phyloP scores from a whole-genome alignment of 2,329 filamentous ascomycete species.

The Alternaria gaisen region DNA sequence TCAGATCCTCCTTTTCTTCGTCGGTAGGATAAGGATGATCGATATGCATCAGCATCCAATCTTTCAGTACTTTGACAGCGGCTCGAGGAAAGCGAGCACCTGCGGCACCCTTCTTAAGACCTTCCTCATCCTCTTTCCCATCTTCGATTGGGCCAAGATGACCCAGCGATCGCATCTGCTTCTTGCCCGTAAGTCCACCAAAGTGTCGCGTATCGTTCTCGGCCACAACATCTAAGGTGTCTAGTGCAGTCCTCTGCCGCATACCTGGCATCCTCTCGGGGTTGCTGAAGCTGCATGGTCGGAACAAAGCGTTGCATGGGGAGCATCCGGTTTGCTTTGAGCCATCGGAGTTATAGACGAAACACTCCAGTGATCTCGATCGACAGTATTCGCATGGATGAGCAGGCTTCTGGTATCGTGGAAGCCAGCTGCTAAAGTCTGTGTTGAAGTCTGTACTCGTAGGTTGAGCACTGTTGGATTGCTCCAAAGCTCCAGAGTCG shows the following conservation, averaged over 20 bases:
- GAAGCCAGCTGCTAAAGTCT: slow-evolving; percentile 58
- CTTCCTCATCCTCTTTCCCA: slow-evolving; percentile 37
- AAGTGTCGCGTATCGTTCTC: slow-evolving; percentile 50
- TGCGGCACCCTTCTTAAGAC: slow-evolving; percentile 45
- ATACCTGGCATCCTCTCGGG: slow-evolving; percentile 40
- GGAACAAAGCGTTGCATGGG: slow-evolving; percentile 58
- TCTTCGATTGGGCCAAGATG: slow-evolving; percentile 49
- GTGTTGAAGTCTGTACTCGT: slow-evolving; percentile 45
- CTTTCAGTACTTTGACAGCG: slow-evolving; percentile 80
- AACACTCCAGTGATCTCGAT: slow-evolving; percentile 58
- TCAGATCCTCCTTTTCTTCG: slow-evolving; percentile 82
- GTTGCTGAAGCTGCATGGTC: slow-evolving; percentile 59
- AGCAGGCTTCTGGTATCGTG: slow-evolving; percentile 56
- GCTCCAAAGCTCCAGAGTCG: slow-evolving; percentile 12
- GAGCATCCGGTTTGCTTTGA: slow-evolving; percentile 55
- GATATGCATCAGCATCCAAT: slow-evolving; percentile 82
- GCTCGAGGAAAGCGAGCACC: slow-evolving; percentile 74
- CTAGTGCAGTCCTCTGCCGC: slow-evolving; percentile 52
- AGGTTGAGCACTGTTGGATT: slow-evolving; percentile 14
- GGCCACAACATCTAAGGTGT: slow-evolving; percentile 58
- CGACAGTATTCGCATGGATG: slow-evolving; percentile 60
- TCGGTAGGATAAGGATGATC: slow-evolving; percentile 89
- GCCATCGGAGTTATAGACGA: slow-evolving; percentile 52
- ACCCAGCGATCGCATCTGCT: slow-evolving; percentile 48
- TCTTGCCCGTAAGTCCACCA: slow-evolving; percentile 50